These are phyloP conservation scores for Penicillium sp. DNA, from an alignment of 2,329 filamentous ascomycete species.

Conservation along the genomic window DNA sequence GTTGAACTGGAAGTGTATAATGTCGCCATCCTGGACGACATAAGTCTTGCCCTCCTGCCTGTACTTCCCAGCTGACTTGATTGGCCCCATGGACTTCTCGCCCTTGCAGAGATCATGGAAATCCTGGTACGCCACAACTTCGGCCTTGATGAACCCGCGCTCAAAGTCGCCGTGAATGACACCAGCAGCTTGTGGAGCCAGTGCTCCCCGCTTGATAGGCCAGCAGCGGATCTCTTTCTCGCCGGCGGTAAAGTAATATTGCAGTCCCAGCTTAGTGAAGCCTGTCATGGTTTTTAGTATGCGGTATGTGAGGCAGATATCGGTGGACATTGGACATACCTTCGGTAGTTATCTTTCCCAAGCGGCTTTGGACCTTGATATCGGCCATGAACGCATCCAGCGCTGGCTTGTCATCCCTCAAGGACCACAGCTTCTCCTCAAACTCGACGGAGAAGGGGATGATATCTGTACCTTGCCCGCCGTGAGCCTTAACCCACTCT, in stretches of 20 bases:
- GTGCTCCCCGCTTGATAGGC: constrained; percentile 1
- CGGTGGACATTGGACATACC: not conserved
- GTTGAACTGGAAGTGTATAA: constrained; percentile 1
- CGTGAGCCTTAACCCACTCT: constrained; percentile 5
- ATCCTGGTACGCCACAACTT: constrained; percentile 7
- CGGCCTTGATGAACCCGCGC: constrained; percentile 6
- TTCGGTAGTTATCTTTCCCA: constrained; percentile 1
- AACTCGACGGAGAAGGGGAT: constrained; percentile 9
- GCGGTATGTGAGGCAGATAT: not conserved
- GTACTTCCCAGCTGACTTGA: constrained; percentile 6
- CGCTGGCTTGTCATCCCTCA: constrained; percentile 1
- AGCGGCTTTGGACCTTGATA: not conserved
- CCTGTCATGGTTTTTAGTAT: not conserved
- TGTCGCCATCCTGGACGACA: not conserved
- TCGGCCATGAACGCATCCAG: constrained; percentile 1
- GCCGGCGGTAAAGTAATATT: constrained; percentile 7
- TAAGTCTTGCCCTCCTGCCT: constrained; percentile 5
- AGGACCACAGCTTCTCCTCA: constrained; percentile 5
- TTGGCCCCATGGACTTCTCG: constrained; percentile 4
- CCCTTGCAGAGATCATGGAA: constrained; percentile 5
- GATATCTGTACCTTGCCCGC: constrained; percentile 1
- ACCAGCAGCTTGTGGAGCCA: constrained; percentile 5
- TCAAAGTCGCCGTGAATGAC: constrained; percentile 6
- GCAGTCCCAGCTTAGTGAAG: constrained; percentile 4
- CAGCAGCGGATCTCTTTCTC: constrained; percentile 8